Evolutionary conservation across 805 yeast species (phyloP).

Genomic region (Kuraishia ogatae): DNA sequence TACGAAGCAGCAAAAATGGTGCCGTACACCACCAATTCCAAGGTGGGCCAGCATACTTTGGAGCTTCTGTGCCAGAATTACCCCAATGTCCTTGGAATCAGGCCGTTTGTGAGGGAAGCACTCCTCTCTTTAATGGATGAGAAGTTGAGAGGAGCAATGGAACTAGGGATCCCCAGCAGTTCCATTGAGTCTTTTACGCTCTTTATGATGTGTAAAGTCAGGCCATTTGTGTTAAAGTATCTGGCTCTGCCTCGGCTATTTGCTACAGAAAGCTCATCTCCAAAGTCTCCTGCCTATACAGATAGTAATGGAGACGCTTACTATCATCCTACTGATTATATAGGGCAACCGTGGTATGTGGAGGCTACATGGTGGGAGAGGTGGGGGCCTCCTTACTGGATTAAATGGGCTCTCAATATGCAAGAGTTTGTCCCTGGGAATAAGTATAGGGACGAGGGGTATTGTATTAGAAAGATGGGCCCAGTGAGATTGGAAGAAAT

Average conservation of each 20-base stretch:
- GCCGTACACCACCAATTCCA: background rate
- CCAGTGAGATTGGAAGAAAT: background rate
- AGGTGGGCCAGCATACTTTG: background rate
- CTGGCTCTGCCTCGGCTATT: background rate
- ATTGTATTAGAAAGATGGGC: background rate
- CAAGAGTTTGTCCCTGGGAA: background rate
- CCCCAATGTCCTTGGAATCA: background rate
- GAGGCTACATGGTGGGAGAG: background rate
- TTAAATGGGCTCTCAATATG: background rate
- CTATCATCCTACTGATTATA: background rate
- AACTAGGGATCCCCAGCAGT: background rate
- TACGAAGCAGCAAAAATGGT: background rate
- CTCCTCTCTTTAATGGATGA: background rate
- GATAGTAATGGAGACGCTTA: background rate
- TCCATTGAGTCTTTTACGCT: background rate
- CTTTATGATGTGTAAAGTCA: background rate
- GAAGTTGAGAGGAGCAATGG: background rate
- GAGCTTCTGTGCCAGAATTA: background rate
- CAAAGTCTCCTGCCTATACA: background rate
- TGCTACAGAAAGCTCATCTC: background rate
- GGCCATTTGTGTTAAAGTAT: background rate
- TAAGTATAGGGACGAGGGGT: background rate
- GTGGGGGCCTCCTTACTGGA: background rate
- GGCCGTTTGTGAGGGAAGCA: background rate
- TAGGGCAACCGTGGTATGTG: background rate